A percentile compares a stretch with the other conserved stretches of the same genome.
Conservation (phyloP, 768 basidiomycete genomes). For the Sporobolomyces pararoseus region DNA sequence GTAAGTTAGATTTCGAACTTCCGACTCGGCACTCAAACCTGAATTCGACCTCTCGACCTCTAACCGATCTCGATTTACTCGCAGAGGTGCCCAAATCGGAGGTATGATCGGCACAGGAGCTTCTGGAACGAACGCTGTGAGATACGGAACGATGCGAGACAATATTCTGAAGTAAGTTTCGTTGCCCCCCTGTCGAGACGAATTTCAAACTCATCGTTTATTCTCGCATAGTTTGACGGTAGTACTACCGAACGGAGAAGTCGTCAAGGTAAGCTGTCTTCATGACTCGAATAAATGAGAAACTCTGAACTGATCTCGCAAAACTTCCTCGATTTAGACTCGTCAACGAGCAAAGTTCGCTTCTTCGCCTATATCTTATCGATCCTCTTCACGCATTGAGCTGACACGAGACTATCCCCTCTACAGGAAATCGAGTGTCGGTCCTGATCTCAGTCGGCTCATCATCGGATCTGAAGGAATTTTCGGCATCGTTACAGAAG, state of each 20-base stretch:
- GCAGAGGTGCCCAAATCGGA: slow-evolving; percentile 56
- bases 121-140: slow-evolving; percentile 61
- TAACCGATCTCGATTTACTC: too few relatives aligned
- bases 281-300: not conserved
- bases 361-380: slow-evolving; percentile 33
- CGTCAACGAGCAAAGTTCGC: slow-evolving; percentile 52
- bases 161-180: slow-evolving; percentile 37
- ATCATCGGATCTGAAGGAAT: slow-evolving; percentile 58
- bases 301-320: not conserved
- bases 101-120: slow-evolving; percentile 88
- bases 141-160: slow-evolving; percentile 43
- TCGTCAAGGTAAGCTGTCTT: slow-evolving; percentile 66
- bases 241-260: slow-evolving; percentile 80
- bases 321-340: slow-evolving; percentile 51
- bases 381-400: not conserved
- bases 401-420: not conserved
- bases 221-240: slow-evolving; percentile 50
- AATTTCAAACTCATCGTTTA: not conserved
- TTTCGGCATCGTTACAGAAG: slow-evolving; percentile 83
- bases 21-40: not conserved
- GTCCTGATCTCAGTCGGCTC: slow-evolving; percentile 59
- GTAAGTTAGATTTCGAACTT: not conserved
- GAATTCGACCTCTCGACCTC: too few relatives aligned
- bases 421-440: slow-evolving; percentile 72
- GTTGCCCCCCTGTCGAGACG: not conserved